Conservation (phyloP, 305 asterid genomes). For the Fraxinus baroniana region DNA sequence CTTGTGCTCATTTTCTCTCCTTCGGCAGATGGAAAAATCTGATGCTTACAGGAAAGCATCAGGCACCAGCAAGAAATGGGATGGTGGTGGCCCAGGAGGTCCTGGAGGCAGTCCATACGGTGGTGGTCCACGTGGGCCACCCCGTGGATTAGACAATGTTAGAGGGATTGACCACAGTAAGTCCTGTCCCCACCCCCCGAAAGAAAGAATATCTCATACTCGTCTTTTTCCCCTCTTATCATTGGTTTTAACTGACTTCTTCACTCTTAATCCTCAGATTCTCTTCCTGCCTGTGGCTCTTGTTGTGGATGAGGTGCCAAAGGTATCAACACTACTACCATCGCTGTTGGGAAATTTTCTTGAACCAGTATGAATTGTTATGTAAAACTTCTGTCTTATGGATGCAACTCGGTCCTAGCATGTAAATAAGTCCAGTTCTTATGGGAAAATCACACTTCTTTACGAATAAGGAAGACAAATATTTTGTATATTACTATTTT, state of each 20-base stretch:
- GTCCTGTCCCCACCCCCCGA: conserved; percentile 22
- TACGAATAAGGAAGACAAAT: neutral
- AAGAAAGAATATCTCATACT: neutral
- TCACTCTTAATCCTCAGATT: conserved; percentile 38
- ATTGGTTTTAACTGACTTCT: neutral
- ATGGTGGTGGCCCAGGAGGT: conserved; percentile 94
- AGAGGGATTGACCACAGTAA: conserved; percentile 91
- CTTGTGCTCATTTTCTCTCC: neutral
- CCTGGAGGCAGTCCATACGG: conserved; percentile 86
- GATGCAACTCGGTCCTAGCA: neutral
- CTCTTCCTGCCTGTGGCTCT: conserved; percentile 98
- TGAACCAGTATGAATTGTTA: neutral
- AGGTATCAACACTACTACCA: neutral
- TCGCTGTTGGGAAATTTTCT: neutral
- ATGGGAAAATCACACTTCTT: neutral
- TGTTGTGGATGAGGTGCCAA: conserved; percentile 57
- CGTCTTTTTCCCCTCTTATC: neutral
- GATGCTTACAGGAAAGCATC: conserved; percentile 75
- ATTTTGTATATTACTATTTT: neutral
- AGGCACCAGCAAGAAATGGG: conserved; percentile 93
- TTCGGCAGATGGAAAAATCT: conserved; percentile 79
- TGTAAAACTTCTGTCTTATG: neutral
- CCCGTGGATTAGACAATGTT: conserved; percentile 78
- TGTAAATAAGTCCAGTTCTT: too few relatives aligned
- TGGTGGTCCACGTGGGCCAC: conserved; percentile 90